A percentile compares a stretch with the other conserved stretches of the same genome.
Conservation (phyloP, 2,329 filamentous ascomycete genomes). For the Ceratocystiopsis sp. region DNA sequence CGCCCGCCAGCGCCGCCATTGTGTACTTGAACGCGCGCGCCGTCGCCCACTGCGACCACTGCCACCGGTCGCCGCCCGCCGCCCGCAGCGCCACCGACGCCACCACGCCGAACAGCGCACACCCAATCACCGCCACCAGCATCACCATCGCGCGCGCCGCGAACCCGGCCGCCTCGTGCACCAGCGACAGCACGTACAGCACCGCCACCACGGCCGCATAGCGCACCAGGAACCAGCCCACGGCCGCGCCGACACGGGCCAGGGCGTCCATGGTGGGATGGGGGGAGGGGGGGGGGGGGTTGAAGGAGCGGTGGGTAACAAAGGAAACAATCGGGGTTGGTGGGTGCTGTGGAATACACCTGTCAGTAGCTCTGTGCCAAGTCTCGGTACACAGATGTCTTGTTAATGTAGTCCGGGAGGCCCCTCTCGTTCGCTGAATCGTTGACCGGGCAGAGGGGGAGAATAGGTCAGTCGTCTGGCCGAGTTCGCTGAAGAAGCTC, state of each 20-base stretch:
- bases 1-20: conserved; percentile 60
- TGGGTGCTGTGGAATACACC: no score
- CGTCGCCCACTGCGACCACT: conserved; percentile 71
- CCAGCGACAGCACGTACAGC: conserved; percentile 46
- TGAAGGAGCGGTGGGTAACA: no score
- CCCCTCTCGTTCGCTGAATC: no score
- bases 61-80: conserved; percentile 42
- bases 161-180: conserved; percentile 45
- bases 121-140: conserved; percentile 43
- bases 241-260: conserved; percentile 9
- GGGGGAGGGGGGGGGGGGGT: no score
- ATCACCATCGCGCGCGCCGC: conserved; percentile 49
- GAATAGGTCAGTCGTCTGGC: no score
- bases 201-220: conserved; percentile 33
- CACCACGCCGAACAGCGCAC: conserved; percentile 57
- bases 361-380: no score
- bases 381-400: no score
- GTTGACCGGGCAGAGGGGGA: no score
- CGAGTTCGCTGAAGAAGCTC: no score
- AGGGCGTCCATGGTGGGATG: conserved; percentile 1
- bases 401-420: no score
- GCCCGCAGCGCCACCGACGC: conserved; percentile 56
- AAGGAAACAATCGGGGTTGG: no score
- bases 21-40: conserved; percentile 63
- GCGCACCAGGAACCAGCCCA: conserved; percentile 30